Base-by-base conservation (phyloP, 352 stramenopile genomes). In the Globisporangium radiosum region DNA sequence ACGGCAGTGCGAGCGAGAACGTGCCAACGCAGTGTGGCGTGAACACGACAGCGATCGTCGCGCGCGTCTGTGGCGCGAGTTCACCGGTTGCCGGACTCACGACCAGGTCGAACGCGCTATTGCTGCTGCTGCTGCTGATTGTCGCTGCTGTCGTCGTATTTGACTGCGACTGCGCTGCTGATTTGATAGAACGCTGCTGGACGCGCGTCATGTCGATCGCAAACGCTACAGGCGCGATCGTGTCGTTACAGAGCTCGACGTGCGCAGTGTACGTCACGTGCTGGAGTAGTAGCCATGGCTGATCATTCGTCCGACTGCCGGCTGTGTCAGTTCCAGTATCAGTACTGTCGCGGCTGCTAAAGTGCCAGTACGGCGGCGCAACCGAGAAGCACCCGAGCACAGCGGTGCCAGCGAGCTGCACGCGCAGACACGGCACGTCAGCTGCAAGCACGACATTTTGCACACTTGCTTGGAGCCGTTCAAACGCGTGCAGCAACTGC, bases 1-100 rank as follows among this genome's bases (percentile, higher is more conserved):
- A 80, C 8, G 75, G 75, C 5, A 90, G 60, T 6, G 64, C 64
- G 5, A 89, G 47, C 1, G 69, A 78, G 58, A 89, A 90, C 5
- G 54, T 47, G 4, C 71, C 76, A 2, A 66, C 65, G 25, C 67
- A 75, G 38, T 69, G 52, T 3, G 78, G 81, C 5, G 59, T 84
- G 48, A 90, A 81, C 33, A 59, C 39, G 19, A 90, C 36, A 0
- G 57, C 51, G 4, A 73, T 58, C 39, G 56, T 54, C 1, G 60
- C 54, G 9, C 60, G 57, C 7, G 59, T 48, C 4, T 64, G 44
- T 7, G 75, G 47, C 15, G 47, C 52, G 38, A 85, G 53, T 7
- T 70, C 59, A 17, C 70, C 74, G 0, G 14, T 51, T 8, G 45
- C 57, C 37, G 76, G 74, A 1, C 10, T 49, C 0, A 73, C 33